These are phyloP conservation scores for Ascochyta rabiei DNA, from an alignment of 2,329 filamentous ascomycete genomes.

Conservation along the genomic window DNA sequence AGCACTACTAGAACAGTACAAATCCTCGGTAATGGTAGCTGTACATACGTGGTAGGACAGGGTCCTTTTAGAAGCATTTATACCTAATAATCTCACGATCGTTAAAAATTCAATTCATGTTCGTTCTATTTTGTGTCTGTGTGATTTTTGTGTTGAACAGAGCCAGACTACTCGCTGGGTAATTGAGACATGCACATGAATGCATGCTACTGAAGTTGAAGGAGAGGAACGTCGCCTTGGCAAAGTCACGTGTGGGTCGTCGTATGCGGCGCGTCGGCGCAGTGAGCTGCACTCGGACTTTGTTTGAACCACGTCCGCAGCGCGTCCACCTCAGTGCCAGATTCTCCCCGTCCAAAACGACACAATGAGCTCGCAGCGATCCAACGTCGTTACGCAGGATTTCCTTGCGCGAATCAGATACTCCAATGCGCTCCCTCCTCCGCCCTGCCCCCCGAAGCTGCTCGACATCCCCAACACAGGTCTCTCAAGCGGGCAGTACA, in stretches of 20 bases:
- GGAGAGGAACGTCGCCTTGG: constrained; percentile 1
- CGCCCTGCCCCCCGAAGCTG: constrained; percentile 92
- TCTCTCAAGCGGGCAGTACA: constrained; percentile 84
- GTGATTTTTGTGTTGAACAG: not conserved
- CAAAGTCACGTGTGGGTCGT: constrained; percentile 4
- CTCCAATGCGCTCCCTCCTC: constrained; percentile 92
- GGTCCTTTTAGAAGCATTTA: constrained; percentile 25
- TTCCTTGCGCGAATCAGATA: constrained; percentile 97
- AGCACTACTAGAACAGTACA: constrained; percentile 18
- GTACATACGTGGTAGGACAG: constrained; percentile 30
- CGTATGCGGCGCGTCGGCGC: constrained; percentile 28
- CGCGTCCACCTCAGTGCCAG: constrained; percentile 15
- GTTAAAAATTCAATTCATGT: constrained; percentile 14
- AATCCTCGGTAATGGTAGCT: constrained; percentile 35
- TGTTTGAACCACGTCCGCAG: constrained; percentile 28
- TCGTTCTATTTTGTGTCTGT: not conserved
- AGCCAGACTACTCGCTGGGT: too few species aligned
- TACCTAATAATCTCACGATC: constrained; percentile 42
- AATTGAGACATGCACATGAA: not conserved
- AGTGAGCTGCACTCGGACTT: constrained; percentile 32
- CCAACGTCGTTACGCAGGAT: constrained; percentile 75
- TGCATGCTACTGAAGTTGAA: not conserved
- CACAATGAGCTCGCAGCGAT: constrained; percentile 35
- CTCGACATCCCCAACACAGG: constrained; percentile 96
- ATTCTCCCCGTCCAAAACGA: constrained; percentile 3